A percentile compares a stretch with the other conserved stretches of the same genome.
phyloP scores from a whole-genome alignment of 257 asterid species.

The Ophiorrhiza pumila region DNA sequence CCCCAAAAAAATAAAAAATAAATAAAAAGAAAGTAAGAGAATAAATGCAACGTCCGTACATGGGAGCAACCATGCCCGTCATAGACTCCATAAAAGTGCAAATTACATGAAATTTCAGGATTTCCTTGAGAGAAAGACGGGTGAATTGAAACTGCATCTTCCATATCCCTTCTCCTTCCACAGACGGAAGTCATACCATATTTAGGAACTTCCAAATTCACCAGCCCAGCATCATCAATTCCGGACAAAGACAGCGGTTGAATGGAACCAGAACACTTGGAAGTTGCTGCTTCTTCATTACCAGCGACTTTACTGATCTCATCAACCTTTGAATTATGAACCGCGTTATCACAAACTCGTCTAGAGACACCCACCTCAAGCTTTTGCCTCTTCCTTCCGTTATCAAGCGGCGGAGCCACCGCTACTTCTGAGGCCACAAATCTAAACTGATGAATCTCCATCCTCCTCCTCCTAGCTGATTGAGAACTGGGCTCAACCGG shows the following conservation, averaged over 20 bases:
- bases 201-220: slow-evolving; percentile 40
- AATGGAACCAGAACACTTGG: slow-evolving; percentile 1
- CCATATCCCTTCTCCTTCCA: slow-evolving; percentile 91
- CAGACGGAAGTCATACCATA: slow-evolving; percentile 74
- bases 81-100: slow-evolving; percentile 79
- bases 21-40: background rate
- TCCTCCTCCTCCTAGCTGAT: slow-evolving; percentile 59
- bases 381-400: slow-evolving; percentile 42
- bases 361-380: slow-evolving; percentile 29
- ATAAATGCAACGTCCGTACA: slow-evolving; percentile 28
- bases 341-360: background rate
- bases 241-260: background rate
- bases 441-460: slow-evolving; percentile 74
- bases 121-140: slow-evolving; percentile 36
- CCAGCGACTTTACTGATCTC: background rate
- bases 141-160: slow-evolving; percentile 72
- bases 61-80: slow-evolving; percentile 99
- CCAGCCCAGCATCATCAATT: background rate
- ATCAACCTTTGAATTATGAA: background rate
- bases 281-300: slow-evolving; percentile 2
- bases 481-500: slow-evolving; percentile 61
- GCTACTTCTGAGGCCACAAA: slow-evolving; percentile 55
- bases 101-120: slow-evolving; percentile 13
- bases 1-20: background rate
- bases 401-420: slow-evolving; percentile 44